Evolutionary conservation across 1,284 basidiomycete species (phyloP), one percentile per base, ranked within the genome.

Genomic region (Tilletia horrida): DNA sequence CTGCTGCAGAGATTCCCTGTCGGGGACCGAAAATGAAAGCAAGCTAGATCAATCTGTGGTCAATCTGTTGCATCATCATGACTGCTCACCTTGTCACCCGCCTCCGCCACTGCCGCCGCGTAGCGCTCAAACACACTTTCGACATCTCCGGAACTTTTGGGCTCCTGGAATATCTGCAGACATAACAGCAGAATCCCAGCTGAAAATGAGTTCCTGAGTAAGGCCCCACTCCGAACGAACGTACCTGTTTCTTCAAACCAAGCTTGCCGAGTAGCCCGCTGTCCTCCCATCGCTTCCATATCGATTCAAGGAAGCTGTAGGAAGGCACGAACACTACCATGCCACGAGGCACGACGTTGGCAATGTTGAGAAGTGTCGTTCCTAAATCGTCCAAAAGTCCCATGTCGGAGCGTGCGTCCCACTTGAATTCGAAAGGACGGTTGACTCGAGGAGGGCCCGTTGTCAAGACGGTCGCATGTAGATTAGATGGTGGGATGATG

Each of bases 261-360:
- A 95, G 83, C 72, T 89, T 88, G 8, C 85, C 83, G 68, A 93
- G 73, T 16, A 89, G 74, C 0, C 89, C 88, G 55, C 83, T 87
- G 35, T 84, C 83, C 23, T 84, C 82, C 94, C 95, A 98, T 3
- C 85, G 81, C 3, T 83, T 83, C 77, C 88, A 89, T 1, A 90
- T 86, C 31, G 84, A 83, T 70, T 90, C 87, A 35, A 97, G 84
- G 72, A 93, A 93, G 25, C 85, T 86, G 81, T 98, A 98, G 0
- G 93, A 96, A 0, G 95, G 94, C 45, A 97, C 87, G 78, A 98
- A 98, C 3, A 96, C 89, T 23, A 98, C 91, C 81, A 97, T 86
- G 0, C 95, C 95, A 44, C 88, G 88, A 0, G 93, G 92, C 1
- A 95, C 86, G 27, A 94, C 82, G 45, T 87, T 89, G 47, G 87